Evolutionary conservation across 2,329 filamentous ascomycete species (phyloP).

Genomic region (Fusarium globosum): DNA sequence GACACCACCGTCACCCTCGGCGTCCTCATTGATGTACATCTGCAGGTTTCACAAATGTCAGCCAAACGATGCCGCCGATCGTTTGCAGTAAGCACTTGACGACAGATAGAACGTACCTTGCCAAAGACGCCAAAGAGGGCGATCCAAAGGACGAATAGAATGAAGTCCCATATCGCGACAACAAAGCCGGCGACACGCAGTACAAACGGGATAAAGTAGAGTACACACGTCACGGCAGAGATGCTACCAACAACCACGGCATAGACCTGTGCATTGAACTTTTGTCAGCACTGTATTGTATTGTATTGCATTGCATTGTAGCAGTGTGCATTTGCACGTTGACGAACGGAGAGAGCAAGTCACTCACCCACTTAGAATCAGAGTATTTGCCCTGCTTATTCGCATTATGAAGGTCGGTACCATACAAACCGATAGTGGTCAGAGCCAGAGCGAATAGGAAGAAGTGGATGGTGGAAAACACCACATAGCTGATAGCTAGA

Average conservation of each 20-base stretch:
- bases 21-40: slow-evolving; percentile 78
- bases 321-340: background rate
- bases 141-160: slow-evolving; percentile 83
- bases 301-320: background rate
- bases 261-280: slow-evolving; percentile 64
- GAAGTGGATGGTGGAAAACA: slow-evolving; percentile 74
- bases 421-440: slow-evolving; percentile 83
- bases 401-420: slow-evolving; percentile 70
- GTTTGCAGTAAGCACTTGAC: background rate
- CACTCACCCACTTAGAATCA: slow-evolving; percentile 76
- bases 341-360: background rate
- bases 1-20: slow-evolving; percentile 72
- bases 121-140: slow-evolving; percentile 87
- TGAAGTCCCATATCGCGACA: slow-evolving; percentile 74
- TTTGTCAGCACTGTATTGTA: slow-evolving; percentile 18
- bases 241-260: slow-evolving; percentile 77
- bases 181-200: slow-evolving; percentile 58
- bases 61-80: slow-evolving; percentile 21
- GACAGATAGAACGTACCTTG: slow-evolving; percentile 54
- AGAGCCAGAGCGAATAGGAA: slow-evolving; percentile 81
- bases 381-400: slow-evolving; percentile 60
- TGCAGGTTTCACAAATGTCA: slow-evolving; percentile 38
- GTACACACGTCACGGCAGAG: slow-evolving; percentile 70
- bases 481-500: slow-evolving; percentile 60
- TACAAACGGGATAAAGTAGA: slow-evolving; percentile 74